These are phyloP conservation scores for Lolium multiflorum DNA, from an alignment of 176 grass and related monocot genomes.

Conservation along the genomic window DNA sequence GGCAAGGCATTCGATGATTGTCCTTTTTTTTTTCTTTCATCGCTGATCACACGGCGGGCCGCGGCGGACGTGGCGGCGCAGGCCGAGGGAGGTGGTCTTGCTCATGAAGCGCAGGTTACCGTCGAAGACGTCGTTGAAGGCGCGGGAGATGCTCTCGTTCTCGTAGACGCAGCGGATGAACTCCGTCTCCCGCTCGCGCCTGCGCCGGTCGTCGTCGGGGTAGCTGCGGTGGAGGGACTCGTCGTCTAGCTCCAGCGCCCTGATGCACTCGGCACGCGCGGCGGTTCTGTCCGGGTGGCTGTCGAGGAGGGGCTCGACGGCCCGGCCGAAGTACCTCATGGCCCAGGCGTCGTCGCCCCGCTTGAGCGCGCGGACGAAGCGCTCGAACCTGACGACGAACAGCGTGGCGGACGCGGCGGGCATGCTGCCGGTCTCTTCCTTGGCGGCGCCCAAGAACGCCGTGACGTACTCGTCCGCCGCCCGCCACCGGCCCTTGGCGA, in stretches of 20 bases:
- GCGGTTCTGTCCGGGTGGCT: not conserved
- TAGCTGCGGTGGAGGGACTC: not conserved
- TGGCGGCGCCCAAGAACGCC: not conserved
- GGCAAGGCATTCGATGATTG: no score
- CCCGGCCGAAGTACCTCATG: no score
- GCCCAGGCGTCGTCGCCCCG: no score
- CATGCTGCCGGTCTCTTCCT: not conserved
- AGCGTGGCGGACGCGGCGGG: not conserved
- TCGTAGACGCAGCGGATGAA: not conserved
- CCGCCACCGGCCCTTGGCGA: no score
- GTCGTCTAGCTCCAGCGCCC: not conserved
- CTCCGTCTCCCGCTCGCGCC: not conserved
- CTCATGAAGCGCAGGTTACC: not conserved
- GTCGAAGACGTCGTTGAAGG: not conserved
- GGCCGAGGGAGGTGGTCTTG: not conserved
- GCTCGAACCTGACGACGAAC: no score
- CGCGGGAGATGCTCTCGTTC: constrained; percentile 10
- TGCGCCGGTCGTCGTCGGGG: not conserved
- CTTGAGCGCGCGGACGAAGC: no score
- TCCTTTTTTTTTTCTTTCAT: no score
- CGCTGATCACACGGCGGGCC: no score
- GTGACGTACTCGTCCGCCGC: no score
- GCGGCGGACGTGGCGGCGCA: not conserved
- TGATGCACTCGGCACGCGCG: not conserved
- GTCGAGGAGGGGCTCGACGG: no score